Conservation (phyloP, 257 asterid genomes). For the Solanum appendiculatum region DNA sequence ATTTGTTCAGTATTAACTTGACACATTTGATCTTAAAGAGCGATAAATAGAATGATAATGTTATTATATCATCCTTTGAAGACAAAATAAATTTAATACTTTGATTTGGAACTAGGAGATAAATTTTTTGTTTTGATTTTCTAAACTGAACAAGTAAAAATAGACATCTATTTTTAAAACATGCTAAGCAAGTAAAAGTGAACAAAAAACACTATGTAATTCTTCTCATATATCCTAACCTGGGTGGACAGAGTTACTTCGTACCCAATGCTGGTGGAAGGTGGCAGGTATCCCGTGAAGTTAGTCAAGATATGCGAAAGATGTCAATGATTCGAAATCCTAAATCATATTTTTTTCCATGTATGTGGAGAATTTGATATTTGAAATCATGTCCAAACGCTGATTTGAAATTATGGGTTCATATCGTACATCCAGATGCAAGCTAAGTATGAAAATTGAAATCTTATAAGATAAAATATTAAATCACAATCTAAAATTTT, state of each 20-base stretch:
- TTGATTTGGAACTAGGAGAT: neutral
- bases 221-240: neutral
- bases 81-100: neutral
- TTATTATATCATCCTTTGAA: neutral
- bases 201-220: rapidly evolving
- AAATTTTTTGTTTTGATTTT: neutral
- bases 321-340: neutral
- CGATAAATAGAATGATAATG: neutral
- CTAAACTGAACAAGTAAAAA: neutral
- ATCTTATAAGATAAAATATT: neutral
- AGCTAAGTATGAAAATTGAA: neutral
- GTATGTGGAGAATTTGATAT: neutral
- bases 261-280: no score
- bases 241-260: rapidly evolving
- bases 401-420: neutral
- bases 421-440: rapidly evolving
- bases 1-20: no score
- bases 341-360: no score
- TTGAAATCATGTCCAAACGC: neutral
- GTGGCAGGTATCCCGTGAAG: no score
- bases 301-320: rapidly evolving
- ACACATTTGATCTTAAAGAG: neutral
- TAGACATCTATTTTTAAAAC: neutral
- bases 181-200: no score
- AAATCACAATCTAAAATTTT: neutral